These are phyloP conservation scores for Aulographum hederae DNA, from an alignment of 2,329 filamentous ascomycete species.

Conservation along the genomic window DNA sequence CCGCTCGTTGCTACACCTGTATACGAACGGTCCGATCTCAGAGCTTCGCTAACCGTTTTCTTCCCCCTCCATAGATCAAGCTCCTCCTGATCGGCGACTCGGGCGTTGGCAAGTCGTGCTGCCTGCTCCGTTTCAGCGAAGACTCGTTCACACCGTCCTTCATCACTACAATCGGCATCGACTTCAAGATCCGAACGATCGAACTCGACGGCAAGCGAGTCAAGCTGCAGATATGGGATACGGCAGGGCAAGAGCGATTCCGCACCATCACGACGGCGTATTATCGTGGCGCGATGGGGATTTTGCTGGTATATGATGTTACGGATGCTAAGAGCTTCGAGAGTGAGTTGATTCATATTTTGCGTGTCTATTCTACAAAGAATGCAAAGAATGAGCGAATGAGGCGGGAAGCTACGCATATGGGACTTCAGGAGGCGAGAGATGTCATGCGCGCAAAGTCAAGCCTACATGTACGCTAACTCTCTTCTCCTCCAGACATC, in stretches of 20 bases:
- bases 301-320: constrained; percentile 93
- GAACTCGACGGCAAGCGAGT: constrained; percentile 97
- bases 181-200: constrained; percentile 99
- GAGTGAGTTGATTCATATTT: constrained; percentile 39
- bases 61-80: constrained; percentile 53
- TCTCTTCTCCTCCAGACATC: constrained; percentile 48
- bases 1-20: neutral
- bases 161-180: constrained; percentile 98
- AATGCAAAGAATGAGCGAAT: too few species aligned
- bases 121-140: constrained; percentile 88
- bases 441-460: too few species aligned
- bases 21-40: too few species aligned
- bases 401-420: neutral
- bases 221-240: constrained; percentile 99
- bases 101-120: constrained; percentile 93
- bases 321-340: constrained; percentile 93
- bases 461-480: constrained; percentile 1
- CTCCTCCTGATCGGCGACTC: constrained; percentile 92
- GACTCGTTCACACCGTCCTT: constrained; percentile 95
- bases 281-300: constrained; percentile 96
- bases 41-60: constrained; percentile 1
- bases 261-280: constrained; percentile 97
- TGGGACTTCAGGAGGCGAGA: neutral
- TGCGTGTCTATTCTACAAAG: constrained; percentile 1
- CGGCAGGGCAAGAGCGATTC: constrained; percentile 94